Conservation (phyloP, 176 grass and related monocot species). For the Phoenix roebelenii region DNA sequence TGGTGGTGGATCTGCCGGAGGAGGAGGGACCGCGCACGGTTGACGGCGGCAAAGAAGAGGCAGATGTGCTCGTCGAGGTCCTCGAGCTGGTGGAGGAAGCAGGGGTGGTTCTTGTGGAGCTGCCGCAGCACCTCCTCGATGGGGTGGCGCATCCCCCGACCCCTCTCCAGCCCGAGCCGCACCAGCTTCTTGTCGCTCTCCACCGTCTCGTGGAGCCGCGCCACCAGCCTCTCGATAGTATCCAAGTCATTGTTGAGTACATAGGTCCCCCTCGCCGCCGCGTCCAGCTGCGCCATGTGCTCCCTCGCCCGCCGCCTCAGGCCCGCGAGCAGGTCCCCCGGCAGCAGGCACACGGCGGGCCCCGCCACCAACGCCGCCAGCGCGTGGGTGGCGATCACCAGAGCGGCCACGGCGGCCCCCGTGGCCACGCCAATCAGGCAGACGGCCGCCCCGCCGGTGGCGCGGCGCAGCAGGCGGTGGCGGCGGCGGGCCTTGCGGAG, state of each 20-base stretch:
- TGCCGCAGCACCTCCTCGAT: slow-evolving; percentile 80
- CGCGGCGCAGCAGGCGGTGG: slow-evolving; percentile 28
- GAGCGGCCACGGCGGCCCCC: slow-evolving; percentile 29
- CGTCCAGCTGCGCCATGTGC: slow-evolving; percentile 66
- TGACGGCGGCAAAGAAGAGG: slow-evolving; percentile 68
- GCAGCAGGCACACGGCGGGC: slow-evolving; percentile 14
- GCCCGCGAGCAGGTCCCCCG: slow-evolving; percentile 18
- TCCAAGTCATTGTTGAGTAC: slow-evolving; percentile 73
- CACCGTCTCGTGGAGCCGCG: slow-evolving; percentile 55
- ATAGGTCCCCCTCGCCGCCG: slow-evolving; percentile 61
- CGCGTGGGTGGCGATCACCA: slow-evolving; percentile 59
- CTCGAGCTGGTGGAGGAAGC: slow-evolving; percentile 55
- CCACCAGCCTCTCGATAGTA: slow-evolving; percentile 72
- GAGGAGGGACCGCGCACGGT: slow-evolving; percentile 71
- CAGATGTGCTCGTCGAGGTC: slow-evolving; percentile 88
- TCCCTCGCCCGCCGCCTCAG: slow-evolving; percentile 38
- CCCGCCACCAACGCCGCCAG: slow-evolving; percentile 19
- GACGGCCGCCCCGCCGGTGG: slow-evolving; percentile 39
- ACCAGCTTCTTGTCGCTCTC: slow-evolving; percentile 81
- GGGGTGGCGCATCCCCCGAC: slow-evolving; percentile 57
- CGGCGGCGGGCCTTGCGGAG: slow-evolving; percentile 52
- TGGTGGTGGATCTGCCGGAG: slow-evolving; percentile 39
- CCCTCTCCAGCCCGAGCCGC: slow-evolving; percentile 52
- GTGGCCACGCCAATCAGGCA: slow-evolving; percentile 48
- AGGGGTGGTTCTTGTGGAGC: slow-evolving; percentile 62